phyloP scores from a whole-genome alignment of 1,284 basidiomycete species.

The Ustilago shanxiensis region DNA sequence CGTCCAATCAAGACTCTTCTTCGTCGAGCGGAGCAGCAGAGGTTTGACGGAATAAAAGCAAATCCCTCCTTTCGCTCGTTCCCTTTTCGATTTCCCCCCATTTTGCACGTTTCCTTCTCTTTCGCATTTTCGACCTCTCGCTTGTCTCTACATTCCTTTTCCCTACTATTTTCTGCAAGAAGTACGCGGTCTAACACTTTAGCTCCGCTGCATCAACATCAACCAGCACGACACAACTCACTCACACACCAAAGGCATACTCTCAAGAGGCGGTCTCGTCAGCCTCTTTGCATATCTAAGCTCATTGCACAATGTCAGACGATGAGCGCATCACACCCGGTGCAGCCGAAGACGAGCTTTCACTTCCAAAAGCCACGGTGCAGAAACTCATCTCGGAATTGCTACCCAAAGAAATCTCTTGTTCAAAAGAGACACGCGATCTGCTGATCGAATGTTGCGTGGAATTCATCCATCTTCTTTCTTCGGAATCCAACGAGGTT shows the following conservation, averaged over 20 bases:
- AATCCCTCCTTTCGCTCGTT: slow-evolving; percentile 7
- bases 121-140: neutral
- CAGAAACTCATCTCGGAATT: slow-evolving; percentile 95
- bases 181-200: slow-evolving; percentile 1
- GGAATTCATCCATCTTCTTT: slow-evolving; percentile 98
- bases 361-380: slow-evolving; percentile 95
- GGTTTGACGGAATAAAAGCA: slow-evolving; percentile 37
- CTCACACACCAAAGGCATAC: too few relatives aligned
- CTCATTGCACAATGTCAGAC: slow-evolving; percentile 79
- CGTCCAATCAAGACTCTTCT: neutral
- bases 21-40: neutral
- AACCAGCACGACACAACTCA: too few relatives aligned
- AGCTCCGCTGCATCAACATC: too few relatives aligned
- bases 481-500: slow-evolving; percentile 96
- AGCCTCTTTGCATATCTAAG: too few relatives aligned
- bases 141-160: neutral
- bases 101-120: neutral
- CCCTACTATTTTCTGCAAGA: neutral
- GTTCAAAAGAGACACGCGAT: slow-evolving; percentile 95
- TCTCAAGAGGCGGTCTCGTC: too few relatives aligned
- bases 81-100: neutral
- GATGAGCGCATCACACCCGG: slow-evolving; percentile 77
- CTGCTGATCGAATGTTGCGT: slow-evolving; percentile 97
- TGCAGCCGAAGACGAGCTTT: slow-evolving; percentile 86
- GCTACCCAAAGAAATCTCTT: slow-evolving; percentile 87